Evolutionary conservation across 257 asterid species (phyloP), one percentile per base, ranked within the genome.

Genomic region (Solanum etuberosum): DNA sequence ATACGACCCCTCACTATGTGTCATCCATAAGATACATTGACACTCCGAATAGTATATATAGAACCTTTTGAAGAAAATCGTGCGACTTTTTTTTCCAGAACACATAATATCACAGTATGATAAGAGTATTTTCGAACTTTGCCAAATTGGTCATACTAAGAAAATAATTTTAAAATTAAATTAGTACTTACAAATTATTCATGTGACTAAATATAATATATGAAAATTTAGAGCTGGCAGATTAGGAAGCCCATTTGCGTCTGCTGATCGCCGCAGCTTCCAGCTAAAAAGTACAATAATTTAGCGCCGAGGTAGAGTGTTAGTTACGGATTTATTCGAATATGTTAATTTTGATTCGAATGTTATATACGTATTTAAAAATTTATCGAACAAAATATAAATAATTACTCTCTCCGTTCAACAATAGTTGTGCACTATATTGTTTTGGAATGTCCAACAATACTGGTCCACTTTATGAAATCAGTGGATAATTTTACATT

Each of bases 101-200:
- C n/a, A 8, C 0, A 70, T 4, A 87, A 88, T 89, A 84, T 86
- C 89, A 92, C 88, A 88, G 83, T 88, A 90, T 74, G 91, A 95
- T 93, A 84, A 93, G 92, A 85, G 10, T 54, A 9, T 73, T 43
- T 32, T 78, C 6, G 2, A 70, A 34, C 13, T 16, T 14, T 68
- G 6, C 1, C 12, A 68, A 29, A 29, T 29, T 14, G 5, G 23
- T 7, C 23, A 15, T 29, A 7, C 3, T 27, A 65, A 27, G 31
- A 65, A 16, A 70, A 31, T 63, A 23, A 23, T 9, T 59, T 59
- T 59, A 59, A 59, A 6, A 59, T 23, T 59, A 59, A 23, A 59
- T 59, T 59, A 9, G 12, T 59, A 21, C 3, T 59, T 59, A 8
- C 3, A 21, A 21, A 9, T 3, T 8, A 59, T 59, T 21, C 67